These are phyloP conservation scores for Elongisporangium undulatum DNA, from an alignment of 352 stramenopile species.

Conservation along the genomic window DNA sequence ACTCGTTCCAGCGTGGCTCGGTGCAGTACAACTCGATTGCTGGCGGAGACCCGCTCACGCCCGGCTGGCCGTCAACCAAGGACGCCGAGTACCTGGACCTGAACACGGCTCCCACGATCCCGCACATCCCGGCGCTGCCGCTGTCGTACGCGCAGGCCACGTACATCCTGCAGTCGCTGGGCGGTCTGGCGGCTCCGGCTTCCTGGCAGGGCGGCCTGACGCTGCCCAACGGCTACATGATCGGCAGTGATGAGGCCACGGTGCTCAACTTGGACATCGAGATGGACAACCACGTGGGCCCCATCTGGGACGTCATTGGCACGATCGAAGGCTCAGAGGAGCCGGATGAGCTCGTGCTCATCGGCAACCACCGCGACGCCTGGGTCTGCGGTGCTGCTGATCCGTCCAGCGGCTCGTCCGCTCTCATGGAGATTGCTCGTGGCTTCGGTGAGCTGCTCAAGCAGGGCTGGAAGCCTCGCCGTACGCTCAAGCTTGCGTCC, in stretches of 20 bases:
- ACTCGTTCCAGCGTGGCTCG: conserved; percentile 77
- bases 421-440: conserved; percentile 73
- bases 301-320: conserved; percentile 87
- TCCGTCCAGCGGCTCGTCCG: conserved; percentile 76
- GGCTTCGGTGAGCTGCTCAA: conserved; percentile 50
- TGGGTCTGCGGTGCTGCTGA: conserved; percentile 88
- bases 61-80: conserved; percentile 34
- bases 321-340: conserved; percentile 48
- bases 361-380: conserved; percentile 88
- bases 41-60: conserved; percentile 57
- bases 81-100: conserved; percentile 37
- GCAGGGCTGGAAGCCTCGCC: conserved; percentile 56
- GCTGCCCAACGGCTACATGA: conserved; percentile 45
- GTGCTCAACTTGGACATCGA: conserved; percentile 47
- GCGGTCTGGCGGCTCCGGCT: conserved; percentile 35
- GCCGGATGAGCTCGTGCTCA: conserved; percentile 57
- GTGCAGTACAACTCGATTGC: conserved; percentile 62
- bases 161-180: conserved; percentile 52
- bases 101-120: conserved; percentile 43
- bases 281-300: conserved; percentile 64
- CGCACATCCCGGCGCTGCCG: conserved; percentile 49
- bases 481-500: conserved; percentile 58
- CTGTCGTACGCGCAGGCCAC: conserved; percentile 75
- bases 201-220: conserved; percentile 52
- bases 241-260: conserved; percentile 57